phyloP scores from a whole-genome alignment of 2,329 filamentous ascomycete species.

The Monosporascus sp. region DNA sequence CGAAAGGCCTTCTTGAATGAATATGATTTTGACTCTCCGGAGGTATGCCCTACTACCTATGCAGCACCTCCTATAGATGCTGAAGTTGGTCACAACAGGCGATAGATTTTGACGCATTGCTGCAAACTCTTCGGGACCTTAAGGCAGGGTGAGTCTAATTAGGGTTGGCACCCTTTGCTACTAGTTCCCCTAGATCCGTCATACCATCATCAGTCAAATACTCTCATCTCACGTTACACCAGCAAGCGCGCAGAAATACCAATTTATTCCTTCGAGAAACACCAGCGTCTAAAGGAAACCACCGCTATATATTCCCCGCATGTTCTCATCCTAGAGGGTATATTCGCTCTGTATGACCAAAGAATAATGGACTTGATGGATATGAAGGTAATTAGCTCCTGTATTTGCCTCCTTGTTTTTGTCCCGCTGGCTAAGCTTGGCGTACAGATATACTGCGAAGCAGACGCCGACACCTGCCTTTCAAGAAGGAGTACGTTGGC shows the following conservation, averaged over 20 bases:
- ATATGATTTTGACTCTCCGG: slow-evolving; percentile 91
- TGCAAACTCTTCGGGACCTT: slow-evolving; percentile 73
- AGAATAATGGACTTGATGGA: slow-evolving; percentile 83
- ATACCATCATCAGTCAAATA: neutral
- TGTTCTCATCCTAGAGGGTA: slow-evolving; percentile 91
- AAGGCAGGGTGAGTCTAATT: slow-evolving; percentile 72
- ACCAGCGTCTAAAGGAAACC: slow-evolving; percentile 72
- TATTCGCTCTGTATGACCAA: slow-evolving; percentile 87
- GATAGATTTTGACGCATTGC: slow-evolving; percentile 87
- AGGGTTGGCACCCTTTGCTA: slow-evolving; percentile 3
- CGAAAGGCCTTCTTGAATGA: slow-evolving; percentile 80
- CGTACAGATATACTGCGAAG: slow-evolving; percentile 82
- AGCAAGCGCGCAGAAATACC: slow-evolving; percentile 88
- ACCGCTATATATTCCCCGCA: slow-evolving; percentile 94
- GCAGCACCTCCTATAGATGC: slow-evolving; percentile 8
- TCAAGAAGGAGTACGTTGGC: slow-evolving; percentile 69
- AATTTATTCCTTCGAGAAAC: slow-evolving; percentile 90
- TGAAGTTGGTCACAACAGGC: slow-evolving; percentile 42
- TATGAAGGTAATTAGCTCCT: slow-evolving; percentile 60
- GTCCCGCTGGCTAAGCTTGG: neutral
- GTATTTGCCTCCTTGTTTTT: neutral
- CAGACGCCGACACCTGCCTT: slow-evolving; percentile 89
- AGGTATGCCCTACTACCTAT: slow-evolving; percentile 37
- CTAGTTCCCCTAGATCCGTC: neutral
- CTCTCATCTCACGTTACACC: slow-evolving; percentile 1